Base-by-base conservation (phyloP, 768 basidiomycete genomes). In the Lentinula lateritia region DNA sequence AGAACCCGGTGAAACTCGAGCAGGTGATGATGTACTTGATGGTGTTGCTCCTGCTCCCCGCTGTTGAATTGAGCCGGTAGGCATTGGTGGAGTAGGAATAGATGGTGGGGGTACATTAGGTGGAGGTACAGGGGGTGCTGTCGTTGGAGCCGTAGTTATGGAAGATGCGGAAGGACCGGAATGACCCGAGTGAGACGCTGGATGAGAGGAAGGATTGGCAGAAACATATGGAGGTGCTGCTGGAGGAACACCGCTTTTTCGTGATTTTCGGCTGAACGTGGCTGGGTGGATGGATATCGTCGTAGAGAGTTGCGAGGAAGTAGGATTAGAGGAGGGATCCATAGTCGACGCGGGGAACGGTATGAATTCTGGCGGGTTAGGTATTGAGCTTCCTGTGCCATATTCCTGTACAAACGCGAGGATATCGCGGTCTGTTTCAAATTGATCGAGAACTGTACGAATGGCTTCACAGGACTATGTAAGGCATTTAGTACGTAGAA, bases 401-500 rank as follows among this genome's bases (percentile, higher is more conserved):
- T 93, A 93, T 63, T 89, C 85, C 38, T 84, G 83, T 10, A 98
- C 93, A 66, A 98, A 98, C 69, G 83, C 84, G 64, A 93, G 88
- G 80, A 95, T 87, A 66, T 98, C 97, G 54, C 82, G 86, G 38
- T 89, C 89, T 0, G 92, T 85, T 66, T 98, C 95, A 73, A 95
- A 82, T 63, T 89, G 87, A 71, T 99, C 96, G 39, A 98, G 81
- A 5, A 92, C 82, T 43, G 94, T 79, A 38, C 96, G 85, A 57
- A 95, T 80, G 50, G 87, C 83, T 75, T 99, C 97, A 73, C 95
- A 98, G 0, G 93, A 93, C 96, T 98, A 61, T 62, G 41, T 63
- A 52, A 58, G 35, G 12, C n/a, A 62, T 34, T 6, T 28, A 8
- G 15, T 1, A 1, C 12, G 46, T 32, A 48, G 15, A 28, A 12